These are phyloP conservation scores for Acacia melanoxylon DNA, from an alignment of 306 rosid species.

Conservation along the genomic window DNA sequence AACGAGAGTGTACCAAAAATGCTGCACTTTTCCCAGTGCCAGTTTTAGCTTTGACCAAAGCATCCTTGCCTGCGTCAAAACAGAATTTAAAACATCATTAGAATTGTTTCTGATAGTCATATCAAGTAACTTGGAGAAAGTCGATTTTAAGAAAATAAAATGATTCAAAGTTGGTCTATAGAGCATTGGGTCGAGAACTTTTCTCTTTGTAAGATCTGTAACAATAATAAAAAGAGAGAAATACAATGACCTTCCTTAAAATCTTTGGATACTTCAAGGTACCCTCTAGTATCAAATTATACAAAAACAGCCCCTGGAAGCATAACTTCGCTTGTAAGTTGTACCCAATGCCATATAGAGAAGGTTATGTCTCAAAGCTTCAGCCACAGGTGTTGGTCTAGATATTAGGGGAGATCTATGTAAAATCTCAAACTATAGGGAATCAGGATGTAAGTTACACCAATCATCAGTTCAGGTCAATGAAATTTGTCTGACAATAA, in stretches of 20 bases:
- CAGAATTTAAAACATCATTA: constrained; percentile 17
- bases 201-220: constrained; percentile 18
- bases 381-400: background rate
- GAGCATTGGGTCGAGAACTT: background rate
- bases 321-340: background rate
- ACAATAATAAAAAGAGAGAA: background rate
- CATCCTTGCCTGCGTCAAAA: constrained; percentile 69
- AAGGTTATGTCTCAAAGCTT: background rate
- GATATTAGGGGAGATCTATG: background rate
- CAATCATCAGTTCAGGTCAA: background rate
- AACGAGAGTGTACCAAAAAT: constrained; percentile 67
- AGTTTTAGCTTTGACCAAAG: constrained; percentile 87
- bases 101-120: constrained; percentile 10
- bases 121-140: constrained; percentile 6
- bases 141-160: constrained; percentile 9
- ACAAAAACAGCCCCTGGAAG: background rate
- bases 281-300: background rate
- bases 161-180: constrained; percentile 14
- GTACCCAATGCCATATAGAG: background rate
- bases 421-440: background rate
- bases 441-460: background rate
- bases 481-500: background rate
- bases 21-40: constrained; percentile 95
- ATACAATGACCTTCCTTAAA: background rate
- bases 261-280: background rate